These are phyloP conservation scores for Cytospora schulzeri DNA, from an alignment of 2,329 filamentous ascomycete species.

Conservation along the genomic window DNA sequence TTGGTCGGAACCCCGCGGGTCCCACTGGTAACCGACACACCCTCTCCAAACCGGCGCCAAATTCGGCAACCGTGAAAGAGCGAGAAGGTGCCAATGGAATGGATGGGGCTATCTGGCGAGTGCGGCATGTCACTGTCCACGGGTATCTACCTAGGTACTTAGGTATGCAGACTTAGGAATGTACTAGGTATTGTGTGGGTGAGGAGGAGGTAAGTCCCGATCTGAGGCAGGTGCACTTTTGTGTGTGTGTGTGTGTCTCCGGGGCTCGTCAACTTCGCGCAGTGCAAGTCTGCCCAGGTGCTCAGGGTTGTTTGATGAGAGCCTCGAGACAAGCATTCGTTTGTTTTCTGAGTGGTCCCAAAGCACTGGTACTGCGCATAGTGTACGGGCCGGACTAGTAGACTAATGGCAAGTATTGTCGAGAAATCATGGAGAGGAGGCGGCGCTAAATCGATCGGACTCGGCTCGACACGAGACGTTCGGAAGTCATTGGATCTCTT, in stretches of 20 bases:
- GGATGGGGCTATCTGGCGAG: conserved; percentile 11
- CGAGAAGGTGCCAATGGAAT: conserved; percentile 9
- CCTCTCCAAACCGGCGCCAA: conserved; percentile 18
- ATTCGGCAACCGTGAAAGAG: conserved; percentile 25
- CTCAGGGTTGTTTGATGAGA: not conserved
- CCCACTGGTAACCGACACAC: conserved; percentile 19
- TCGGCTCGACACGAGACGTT: conserved; percentile 23
- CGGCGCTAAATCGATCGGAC: conserved; percentile 21
- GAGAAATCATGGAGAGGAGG: conserved; percentile 8
- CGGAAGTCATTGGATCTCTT: conserved; percentile 20
- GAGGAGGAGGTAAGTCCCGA: not conserved
- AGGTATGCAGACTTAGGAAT: too few relatives aligned
- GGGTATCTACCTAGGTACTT: not conserved
- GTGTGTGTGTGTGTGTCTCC: not conserved
- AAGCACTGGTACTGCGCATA: conserved; percentile 11
- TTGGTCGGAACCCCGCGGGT: conserved; percentile 17
- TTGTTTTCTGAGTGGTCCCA: conserved; percentile 6
- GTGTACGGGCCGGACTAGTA: too few relatives aligned
- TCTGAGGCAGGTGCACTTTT: not conserved
- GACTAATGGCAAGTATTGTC: conserved; percentile 1
- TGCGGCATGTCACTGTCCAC: not conserved
- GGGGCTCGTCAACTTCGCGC: not conserved
- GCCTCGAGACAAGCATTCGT: not conserved
- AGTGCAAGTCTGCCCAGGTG: not conserved
- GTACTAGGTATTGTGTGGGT: not conserved